Evolutionary conservation across 495 filamentous ascomycete species (phyloP).

Genomic region (Aspergillus sclerotiicarbonarius): DNA sequence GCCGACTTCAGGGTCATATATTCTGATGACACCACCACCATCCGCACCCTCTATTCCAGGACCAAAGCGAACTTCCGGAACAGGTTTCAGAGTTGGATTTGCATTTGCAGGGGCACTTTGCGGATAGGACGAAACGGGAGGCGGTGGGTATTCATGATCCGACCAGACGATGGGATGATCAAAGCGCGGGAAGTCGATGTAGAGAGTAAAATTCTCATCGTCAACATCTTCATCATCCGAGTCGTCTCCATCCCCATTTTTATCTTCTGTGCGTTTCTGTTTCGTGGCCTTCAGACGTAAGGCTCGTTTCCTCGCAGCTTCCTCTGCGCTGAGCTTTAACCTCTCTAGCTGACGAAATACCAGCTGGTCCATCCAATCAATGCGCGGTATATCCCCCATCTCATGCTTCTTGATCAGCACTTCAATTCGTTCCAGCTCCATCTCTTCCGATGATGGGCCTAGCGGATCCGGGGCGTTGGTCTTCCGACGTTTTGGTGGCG

Average conservation of each 20-base stretch:
- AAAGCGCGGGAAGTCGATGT: constrained; percentile 90
- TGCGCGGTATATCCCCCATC: constrained; percentile 87
- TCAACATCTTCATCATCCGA: constrained; percentile 44
- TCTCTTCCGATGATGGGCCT: constrained; percentile 56
- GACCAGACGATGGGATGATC: constrained; percentile 95
- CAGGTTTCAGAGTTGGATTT: constrained; percentile 68
- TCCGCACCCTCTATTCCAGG: constrained; percentile 69
- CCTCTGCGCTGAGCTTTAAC: constrained; percentile 58
- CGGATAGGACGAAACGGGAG: constrained; percentile 69
- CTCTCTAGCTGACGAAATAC: constrained; percentile 86
- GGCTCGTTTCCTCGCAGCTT: constrained; percentile 38
- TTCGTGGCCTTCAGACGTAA: constrained; percentile 30
- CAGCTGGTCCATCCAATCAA: constrained; percentile 93
- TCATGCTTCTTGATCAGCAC: constrained; percentile 95
- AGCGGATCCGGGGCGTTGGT: constrained; percentile 38
- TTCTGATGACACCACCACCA: constrained; percentile 62
- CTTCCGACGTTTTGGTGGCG: constrained; percentile 47
- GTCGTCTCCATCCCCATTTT: constrained; percentile 26
- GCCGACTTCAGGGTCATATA: constrained; percentile 93
- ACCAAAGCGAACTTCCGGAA: constrained; percentile 78
- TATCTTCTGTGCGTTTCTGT: constrained; percentile 21
- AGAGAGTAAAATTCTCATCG: constrained; percentile 67
- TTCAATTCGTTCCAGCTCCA: constrained; percentile 80
- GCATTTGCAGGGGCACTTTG: constrained; percentile 61
- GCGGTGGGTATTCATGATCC: constrained; percentile 86